Evolutionary conservation across 208 protist genomes (phyloP).

Genomic region (Crithidia acanthocephali): DNA sequence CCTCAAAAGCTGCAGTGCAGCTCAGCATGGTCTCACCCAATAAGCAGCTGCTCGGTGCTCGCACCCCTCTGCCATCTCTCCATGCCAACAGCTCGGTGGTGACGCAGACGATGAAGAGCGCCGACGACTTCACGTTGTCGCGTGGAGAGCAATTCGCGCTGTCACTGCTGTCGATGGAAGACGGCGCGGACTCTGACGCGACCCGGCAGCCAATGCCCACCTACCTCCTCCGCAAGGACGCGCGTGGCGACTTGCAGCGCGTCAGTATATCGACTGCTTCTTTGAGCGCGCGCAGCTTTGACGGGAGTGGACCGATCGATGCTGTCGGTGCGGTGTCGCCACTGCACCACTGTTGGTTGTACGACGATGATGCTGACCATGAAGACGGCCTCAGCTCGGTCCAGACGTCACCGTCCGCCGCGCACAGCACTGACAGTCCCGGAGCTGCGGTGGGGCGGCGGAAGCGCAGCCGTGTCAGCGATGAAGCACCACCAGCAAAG

Average conservation of each 20-base stretch:
- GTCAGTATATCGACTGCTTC: not conserved
- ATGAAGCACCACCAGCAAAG: not conserved
- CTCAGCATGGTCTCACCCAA: not conserved
- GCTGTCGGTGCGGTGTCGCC: not conserved
- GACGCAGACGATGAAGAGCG: not conserved
- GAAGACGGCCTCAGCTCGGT: conserved; percentile 13
- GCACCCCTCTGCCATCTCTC: not conserved
- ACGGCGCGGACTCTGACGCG: not conserved
- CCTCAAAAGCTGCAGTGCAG: conserved; percentile 1
- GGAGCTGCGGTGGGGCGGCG: not conserved
- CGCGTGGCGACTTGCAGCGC: not conserved
- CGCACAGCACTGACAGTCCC: conserved; percentile 15
- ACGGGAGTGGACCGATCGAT: not conserved
- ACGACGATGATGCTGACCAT: conserved; percentile 17
- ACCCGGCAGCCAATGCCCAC: conserved; percentile 3
- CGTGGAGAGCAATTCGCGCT: conserved; percentile 37
- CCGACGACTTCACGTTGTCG: conserved; percentile 25
- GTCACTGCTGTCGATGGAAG: conserved; percentile 39
- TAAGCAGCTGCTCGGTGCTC: not conserved
- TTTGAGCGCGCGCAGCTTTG: not conserved
- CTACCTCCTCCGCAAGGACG: conserved; percentile 14
- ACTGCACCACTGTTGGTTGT: conserved; percentile 20
- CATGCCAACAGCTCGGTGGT: not conserved
- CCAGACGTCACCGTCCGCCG: conserved; percentile 23
- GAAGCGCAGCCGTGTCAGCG: conserved; percentile 1